Conservation (phyloP, 1,139 yeast species). For the Geotrichum phurueaensis region DNA sequence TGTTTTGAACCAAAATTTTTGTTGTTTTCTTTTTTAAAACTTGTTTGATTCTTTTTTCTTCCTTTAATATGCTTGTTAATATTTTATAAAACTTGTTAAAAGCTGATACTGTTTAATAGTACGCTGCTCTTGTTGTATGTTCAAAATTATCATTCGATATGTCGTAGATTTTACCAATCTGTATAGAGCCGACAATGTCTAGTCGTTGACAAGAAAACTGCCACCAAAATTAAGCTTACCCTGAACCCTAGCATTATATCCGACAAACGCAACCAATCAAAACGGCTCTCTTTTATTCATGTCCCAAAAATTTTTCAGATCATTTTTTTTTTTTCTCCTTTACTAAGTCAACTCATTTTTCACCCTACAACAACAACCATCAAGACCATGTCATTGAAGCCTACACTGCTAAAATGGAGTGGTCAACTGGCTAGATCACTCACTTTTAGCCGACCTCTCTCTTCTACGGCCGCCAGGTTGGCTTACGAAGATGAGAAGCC, state of each 20-base stretch:
- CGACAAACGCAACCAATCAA: background rate
- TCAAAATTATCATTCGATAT: background rate
- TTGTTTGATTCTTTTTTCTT: background rate
- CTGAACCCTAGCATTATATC: background rate
- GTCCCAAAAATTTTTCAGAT: background rate
- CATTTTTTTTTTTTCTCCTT: background rate
- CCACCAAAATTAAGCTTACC: background rate
- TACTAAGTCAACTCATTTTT: background rate
- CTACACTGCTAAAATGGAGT: background rate
- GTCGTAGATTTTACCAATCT: background rate
- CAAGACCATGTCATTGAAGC: background rate
- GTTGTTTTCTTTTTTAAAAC: background rate
- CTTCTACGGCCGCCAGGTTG: slow-evolving; percentile 5
- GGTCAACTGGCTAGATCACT: background rate
- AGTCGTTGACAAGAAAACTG: background rate
- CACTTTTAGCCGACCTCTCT: slow-evolving; percentile 6
- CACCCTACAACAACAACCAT: background rate
- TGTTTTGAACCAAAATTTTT: background rate
- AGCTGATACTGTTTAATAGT: background rate
- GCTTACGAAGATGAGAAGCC: slow-evolving; percentile 34
- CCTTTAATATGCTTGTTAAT: background rate
- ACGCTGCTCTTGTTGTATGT: background rate
- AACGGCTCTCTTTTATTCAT: background rate
- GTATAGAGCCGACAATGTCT: background rate
- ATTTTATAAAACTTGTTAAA: background rate